These are phyloP conservation scores for Salisapilia sapeloensis DNA, from an alignment of 352 stramenopile genomes.

Conservation along the genomic window DNA sequence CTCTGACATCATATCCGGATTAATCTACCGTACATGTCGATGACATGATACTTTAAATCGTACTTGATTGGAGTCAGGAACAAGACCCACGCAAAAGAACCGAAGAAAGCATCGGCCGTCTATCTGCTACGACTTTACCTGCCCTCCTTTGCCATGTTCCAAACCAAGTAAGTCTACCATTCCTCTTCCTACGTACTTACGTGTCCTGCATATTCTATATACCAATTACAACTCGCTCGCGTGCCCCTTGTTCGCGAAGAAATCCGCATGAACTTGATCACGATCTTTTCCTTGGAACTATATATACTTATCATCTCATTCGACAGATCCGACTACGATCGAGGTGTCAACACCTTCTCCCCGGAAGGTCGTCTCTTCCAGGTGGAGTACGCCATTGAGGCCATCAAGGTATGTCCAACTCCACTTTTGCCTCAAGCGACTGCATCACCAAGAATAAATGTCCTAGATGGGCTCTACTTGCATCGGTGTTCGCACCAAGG, in stretches of 20 bases:
- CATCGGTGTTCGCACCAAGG: constrained; percentile 95
- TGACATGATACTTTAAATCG: too few species aligned
- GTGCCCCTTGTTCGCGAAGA: too few species aligned
- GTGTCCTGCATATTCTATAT: not conserved
- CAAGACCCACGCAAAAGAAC: too few species aligned
- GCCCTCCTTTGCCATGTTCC: constrained; percentile 15
- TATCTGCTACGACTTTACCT: too few species aligned
- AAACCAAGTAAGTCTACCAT: constrained; percentile 9
- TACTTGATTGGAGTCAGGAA: too few species aligned
- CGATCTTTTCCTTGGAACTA: too few species aligned
- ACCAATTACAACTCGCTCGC: too few species aligned
- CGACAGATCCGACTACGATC: constrained; percentile 97
- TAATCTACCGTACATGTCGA: too few species aligned
- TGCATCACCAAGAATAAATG: not conserved
- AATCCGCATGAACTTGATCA: too few species aligned
- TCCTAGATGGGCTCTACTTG: constrained; percentile 92
- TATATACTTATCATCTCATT: not conserved
- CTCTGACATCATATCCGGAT: too few species aligned
- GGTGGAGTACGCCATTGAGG: constrained; percentile 97
- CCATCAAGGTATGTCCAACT: constrained; percentile 79
- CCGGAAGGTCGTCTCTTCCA: constrained; percentile 98
- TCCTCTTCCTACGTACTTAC: not conserved
- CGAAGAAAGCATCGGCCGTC: too few species aligned
- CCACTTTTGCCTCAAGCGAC: not conserved
- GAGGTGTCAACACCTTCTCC: constrained; percentile 99